These are phyloP conservation scores for Microsporum canis DNA, from an alignment of 2,329 filamentous ascomycete species.

Conservation along the genomic window DNA sequence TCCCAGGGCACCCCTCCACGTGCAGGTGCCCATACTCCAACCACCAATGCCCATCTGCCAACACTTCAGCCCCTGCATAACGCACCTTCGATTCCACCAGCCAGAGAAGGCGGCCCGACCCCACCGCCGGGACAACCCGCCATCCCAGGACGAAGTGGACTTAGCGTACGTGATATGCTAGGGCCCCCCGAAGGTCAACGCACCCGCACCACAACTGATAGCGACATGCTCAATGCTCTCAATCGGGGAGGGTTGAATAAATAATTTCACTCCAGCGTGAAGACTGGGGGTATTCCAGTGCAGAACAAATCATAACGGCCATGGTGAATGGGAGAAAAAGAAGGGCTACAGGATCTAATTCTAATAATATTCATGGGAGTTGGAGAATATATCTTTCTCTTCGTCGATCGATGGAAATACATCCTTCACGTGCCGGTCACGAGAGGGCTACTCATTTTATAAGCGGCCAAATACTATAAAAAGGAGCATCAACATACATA, in stretches of 20 bases:
- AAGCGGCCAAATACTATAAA: background rate
- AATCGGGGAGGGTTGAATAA: constrained; percentile 31
- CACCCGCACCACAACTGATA: constrained; percentile 37
- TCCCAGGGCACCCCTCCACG: constrained; percentile 31
- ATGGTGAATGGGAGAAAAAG: background rate
- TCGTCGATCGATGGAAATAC: background rate
- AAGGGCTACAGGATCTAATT: background rate
- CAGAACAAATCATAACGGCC: background rate
- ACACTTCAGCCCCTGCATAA: constrained; percentile 25
- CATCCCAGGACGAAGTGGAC: constrained; percentile 28
- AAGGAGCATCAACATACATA: background rate
- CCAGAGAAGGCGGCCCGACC: constrained; percentile 25
- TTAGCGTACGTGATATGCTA: constrained; percentile 40
- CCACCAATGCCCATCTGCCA: constrained; percentile 23
- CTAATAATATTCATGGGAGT: background rate
- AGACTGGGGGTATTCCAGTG: background rate
- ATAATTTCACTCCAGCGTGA: constrained; percentile 12
- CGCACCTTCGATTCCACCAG: constrained; percentile 18
- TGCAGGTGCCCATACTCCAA: constrained; percentile 23
- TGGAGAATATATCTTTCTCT: background rate
- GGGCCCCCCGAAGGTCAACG: constrained; percentile 30
- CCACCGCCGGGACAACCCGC: constrained; percentile 32
- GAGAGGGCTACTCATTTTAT: background rate
- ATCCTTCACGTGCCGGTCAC: background rate
- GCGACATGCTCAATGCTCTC: constrained; percentile 40